Conservation (phyloP, 2,329 filamentous ascomycete species). For the Fusarium floridanum region DNA sequence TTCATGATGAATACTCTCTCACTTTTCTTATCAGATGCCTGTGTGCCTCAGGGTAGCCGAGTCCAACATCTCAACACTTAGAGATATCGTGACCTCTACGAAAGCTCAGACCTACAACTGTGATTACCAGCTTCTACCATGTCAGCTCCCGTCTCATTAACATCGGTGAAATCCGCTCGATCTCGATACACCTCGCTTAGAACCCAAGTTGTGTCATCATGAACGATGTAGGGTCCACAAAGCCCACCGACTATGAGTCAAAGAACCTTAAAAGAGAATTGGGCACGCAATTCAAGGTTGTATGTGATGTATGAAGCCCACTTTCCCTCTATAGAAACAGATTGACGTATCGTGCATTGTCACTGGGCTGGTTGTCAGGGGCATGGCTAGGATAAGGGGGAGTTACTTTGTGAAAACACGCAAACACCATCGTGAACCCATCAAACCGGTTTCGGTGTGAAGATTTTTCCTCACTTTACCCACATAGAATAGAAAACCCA, state of each 20-base stretch:
- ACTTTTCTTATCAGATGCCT: neutral
- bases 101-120: neutral
- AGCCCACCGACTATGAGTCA: constrained; percentile 2
- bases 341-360: constrained; percentile 18
- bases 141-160: neutral
- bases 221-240: neutral
- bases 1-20: neutral
- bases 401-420: neutral
- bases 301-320: constrained; percentile 16
- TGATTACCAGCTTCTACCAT: neutral
- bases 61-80: neutral
- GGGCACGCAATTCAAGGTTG: neutral
- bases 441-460: constrained; percentile 16
- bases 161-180: neutral
- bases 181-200: constrained; percentile 4
- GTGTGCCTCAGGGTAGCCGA: neutral
- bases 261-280: neutral
- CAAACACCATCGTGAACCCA: constrained; percentile 30
- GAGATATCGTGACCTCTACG: neutral
- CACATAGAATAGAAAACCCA: neutral
- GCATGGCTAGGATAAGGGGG: neutral
- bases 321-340: constrained; percentile 27
- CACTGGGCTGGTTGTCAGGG: constrained; percentile 6
- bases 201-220: neutral
- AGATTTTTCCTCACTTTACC: constrained; percentile 14